Percentiles rank a stretch among this genome's conserved stretches.
These are phyloP conservation scores for Syzygium syzygioides DNA, from an alignment of 441 rosid species.

Conservation along the genomic window DNA sequence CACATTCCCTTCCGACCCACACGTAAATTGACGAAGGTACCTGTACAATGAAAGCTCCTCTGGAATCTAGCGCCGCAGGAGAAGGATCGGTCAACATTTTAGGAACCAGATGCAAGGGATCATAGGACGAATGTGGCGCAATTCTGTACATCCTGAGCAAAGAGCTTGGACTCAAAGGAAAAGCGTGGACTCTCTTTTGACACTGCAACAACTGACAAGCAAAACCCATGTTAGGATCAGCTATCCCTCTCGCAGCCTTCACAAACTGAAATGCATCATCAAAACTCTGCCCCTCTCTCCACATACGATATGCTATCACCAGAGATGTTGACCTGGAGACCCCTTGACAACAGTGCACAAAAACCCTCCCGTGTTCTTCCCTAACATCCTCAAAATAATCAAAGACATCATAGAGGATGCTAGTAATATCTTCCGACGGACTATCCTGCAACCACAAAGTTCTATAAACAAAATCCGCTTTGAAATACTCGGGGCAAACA, in stretches of 20 bases:
- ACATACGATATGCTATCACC: conserved; percentile 95
- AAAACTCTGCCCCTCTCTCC: conserved; percentile 98
- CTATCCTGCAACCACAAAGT: conserved; percentile 97
- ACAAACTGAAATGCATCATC: conserved; percentile 97
- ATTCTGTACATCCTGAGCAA: conserved; percentile 83
- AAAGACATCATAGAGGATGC: conserved; percentile 91
- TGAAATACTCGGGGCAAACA: conserved; percentile 95
- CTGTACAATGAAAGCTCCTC: conserved; percentile 92
- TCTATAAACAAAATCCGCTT: conserved; percentile 77
- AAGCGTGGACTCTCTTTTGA: conserved; percentile 94
- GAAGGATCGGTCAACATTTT: conserved; percentile 84
- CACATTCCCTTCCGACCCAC: conserved; percentile 85
- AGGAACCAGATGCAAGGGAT: conserved; percentile 96
- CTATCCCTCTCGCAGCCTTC: conserved; percentile 93
- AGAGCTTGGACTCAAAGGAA: conserved; percentile 95
- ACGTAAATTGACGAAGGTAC: conserved; percentile 75
- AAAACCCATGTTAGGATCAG: conserved; percentile 99
- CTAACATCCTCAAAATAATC: conserved; percentile 99
- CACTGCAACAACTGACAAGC: conserved; percentile 96
- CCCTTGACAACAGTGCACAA: conserved; percentile 97
- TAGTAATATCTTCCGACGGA: conserved; percentile 96
- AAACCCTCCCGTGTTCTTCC: conserved; percentile 78
- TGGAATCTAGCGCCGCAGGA: conserved; percentile 75
- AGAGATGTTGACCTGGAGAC: conserved; percentile 94
- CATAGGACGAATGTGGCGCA: conserved; percentile 94